phyloP scores from a whole-genome alignment of 768 basidiomycete genomes.

The Agaricus blazei region DNA sequence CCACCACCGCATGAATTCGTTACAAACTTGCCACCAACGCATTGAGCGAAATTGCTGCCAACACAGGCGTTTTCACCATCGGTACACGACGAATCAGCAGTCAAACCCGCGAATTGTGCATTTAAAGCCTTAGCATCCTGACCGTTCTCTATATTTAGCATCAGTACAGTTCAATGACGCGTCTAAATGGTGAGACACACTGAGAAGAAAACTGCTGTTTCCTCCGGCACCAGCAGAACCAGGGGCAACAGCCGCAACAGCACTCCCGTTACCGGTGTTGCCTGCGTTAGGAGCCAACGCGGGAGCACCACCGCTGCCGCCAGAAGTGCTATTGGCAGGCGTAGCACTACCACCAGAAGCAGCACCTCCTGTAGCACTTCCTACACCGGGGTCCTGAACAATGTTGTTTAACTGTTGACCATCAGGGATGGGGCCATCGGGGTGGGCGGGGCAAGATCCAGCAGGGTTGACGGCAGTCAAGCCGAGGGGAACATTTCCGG shows the following conservation, averaged over 20 bases:
- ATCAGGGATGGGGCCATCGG: constrained; percentile 38
- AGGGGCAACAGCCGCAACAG: neutral
- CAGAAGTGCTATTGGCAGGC: neutral
- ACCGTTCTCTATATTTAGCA: constrained; percentile 30
- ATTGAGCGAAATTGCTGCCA: constrained; percentile 43
- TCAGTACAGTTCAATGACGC: too few relatives aligned
- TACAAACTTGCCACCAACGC: constrained; percentile 42
- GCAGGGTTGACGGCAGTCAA: constrained; percentile 32
- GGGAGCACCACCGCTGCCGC: neutral
- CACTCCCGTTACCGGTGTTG: neutral
- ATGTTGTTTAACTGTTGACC: constrained; percentile 37
- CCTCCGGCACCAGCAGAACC: constrained; percentile 12
- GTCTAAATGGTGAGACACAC: neutral
- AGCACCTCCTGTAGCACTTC: neutral
- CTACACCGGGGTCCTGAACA: constrained; percentile 27
- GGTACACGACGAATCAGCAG: constrained; percentile 40
- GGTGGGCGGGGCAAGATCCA: constrained; percentile 42
- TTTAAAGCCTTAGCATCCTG: constrained; percentile 47
- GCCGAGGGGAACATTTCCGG: constrained; percentile 45
- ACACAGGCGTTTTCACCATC: constrained; percentile 44
- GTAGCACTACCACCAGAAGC: neutral
- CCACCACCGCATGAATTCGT: constrained; percentile 30
- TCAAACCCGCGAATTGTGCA: constrained; percentile 45
- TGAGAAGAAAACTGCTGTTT: constrained; percentile 22
- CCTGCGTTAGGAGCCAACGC: neutral